A percentile compares a stretch with the other conserved stretches of the same genome.
Conservation (phyloP, 148 eudicot genomes). For the Polygonum aviculare region DNA sequence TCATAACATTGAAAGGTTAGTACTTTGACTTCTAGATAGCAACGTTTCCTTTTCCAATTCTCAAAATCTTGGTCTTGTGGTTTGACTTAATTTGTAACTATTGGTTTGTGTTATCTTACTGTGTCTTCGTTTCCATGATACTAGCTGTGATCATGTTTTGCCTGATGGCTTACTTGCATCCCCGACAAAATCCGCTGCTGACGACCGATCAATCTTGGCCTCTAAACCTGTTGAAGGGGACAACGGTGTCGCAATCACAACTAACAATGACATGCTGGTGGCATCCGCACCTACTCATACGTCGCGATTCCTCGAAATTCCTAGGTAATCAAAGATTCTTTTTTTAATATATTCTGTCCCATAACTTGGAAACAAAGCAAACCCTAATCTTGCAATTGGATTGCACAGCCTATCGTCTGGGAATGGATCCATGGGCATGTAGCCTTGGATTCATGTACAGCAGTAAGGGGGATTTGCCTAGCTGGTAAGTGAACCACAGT, state of each 20-base stretch:
- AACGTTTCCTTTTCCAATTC: neutral
- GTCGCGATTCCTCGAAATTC: constrained; percentile 50
- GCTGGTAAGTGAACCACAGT: constrained; percentile 31
- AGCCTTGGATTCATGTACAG: constrained; percentile 24
- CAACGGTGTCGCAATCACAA: constrained; percentile 14
- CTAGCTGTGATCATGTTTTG: constrained; percentile 82
- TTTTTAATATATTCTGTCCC: neutral
- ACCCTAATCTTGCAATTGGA: neutral
- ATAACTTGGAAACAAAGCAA: neutral
- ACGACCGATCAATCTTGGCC: constrained; percentile 27
- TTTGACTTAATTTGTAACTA: neutral
- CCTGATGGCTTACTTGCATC: constrained; percentile 84
- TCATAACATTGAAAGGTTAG: constrained; percentile 41
- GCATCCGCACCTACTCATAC: constrained; percentile 32
- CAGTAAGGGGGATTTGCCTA: constrained; percentile 43
- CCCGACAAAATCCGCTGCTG: constrained; percentile 55
- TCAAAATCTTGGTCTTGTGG: neutral
- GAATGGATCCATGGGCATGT: constrained; percentile 67
- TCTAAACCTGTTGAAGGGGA: constrained; percentile 26
- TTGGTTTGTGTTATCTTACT: neutral
- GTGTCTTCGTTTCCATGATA: neutral
- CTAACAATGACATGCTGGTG: constrained; percentile 28
- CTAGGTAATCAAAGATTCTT: constrained; percentile 38
- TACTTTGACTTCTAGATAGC: constrained; percentile 8
- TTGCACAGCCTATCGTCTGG: constrained; percentile 36